phyloP scores from a whole-genome alignment of 768 basidiomycete genomes.

The Russula griseocarnosa region DNA sequence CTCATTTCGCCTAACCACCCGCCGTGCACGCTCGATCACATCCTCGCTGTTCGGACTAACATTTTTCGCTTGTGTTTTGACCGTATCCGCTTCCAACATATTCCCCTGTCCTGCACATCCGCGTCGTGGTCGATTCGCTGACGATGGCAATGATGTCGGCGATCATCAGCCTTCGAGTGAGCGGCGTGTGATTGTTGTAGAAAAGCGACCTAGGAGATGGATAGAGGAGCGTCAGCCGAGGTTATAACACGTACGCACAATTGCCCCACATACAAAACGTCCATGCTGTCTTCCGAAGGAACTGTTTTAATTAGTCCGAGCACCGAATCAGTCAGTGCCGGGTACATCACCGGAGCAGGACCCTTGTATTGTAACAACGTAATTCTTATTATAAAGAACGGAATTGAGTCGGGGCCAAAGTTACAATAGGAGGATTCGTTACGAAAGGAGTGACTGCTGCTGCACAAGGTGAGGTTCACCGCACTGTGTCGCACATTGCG shows the following conservation, averaged over 20 bases:
- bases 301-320: neutral
- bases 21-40: slow-evolving; percentile 65
- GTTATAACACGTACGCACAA: neutral
- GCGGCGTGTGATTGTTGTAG: slow-evolving; percentile 39
- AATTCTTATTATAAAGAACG: neutral
- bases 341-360: neutral
- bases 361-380: neutral
- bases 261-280: neutral
- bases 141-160: slow-evolving; percentile 44
- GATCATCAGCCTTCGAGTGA: slow-evolving; percentile 28
- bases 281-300: neutral
- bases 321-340: neutral
- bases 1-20: slow-evolving; percentile 48
- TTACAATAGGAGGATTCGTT: too few relatives aligned
- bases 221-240: slow-evolving; percentile 62
- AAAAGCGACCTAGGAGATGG: slow-evolving; percentile 71
- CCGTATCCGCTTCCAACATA: slow-evolving; percentile 74
- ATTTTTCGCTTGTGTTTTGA: slow-evolving; percentile 71
- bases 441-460: too few relatives aligned
- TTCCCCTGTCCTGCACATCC: slow-evolving; percentile 76
- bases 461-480: too few relatives aligned
- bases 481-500: too few relatives aligned
- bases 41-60: slow-evolving; percentile 78
- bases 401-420: neutral
- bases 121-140: slow-evolving; percentile 55